These are phyloP conservation scores for Fusarium transvaalense DNA, from an alignment of 2,329 filamentous ascomycete genomes.

Conservation along the genomic window DNA sequence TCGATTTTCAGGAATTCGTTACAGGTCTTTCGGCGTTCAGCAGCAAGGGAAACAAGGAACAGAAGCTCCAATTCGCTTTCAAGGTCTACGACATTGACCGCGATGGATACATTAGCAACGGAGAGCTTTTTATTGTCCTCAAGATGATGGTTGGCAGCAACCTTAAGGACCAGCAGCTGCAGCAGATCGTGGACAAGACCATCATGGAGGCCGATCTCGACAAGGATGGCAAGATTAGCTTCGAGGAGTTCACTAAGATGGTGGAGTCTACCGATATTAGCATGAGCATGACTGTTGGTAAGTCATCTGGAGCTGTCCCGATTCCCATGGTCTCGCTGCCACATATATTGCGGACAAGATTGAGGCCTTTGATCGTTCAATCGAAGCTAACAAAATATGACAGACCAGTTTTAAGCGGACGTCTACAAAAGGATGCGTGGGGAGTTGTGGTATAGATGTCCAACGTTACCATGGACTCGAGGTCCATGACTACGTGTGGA, in stretches of 20 bases:
- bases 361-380: neutral
- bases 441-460: constrained; percentile 7
- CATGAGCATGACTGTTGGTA: constrained; percentile 80
- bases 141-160: constrained; percentile 99
- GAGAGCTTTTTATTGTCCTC: constrained; percentile 97
- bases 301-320: constrained; percentile 48
- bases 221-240: constrained; percentile 97
- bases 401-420: constrained; percentile 44
- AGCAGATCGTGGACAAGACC: constrained; percentile 99
- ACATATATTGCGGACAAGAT: neutral
- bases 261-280: constrained; percentile 91
- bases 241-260: constrained; percentile 99
- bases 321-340: neutral
- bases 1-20: constrained; percentile 99
- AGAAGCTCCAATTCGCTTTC: constrained; percentile 98
- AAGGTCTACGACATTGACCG: constrained; percentile 99
- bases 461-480: constrained; percentile 10
- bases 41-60: constrained; percentile 98
- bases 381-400: constrained; percentile 18
- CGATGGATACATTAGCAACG: constrained; percentile 98
- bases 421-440: constrained; percentile 8
- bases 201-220: constrained; percentile 99
- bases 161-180: constrained; percentile 97
- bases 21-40: constrained; percentile 95
- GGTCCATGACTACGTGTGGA: constrained; percentile 9